Base-by-base conservation (phyloP, 495 filamentous ascomycete species). In the Aspergillus diversus region DNA sequence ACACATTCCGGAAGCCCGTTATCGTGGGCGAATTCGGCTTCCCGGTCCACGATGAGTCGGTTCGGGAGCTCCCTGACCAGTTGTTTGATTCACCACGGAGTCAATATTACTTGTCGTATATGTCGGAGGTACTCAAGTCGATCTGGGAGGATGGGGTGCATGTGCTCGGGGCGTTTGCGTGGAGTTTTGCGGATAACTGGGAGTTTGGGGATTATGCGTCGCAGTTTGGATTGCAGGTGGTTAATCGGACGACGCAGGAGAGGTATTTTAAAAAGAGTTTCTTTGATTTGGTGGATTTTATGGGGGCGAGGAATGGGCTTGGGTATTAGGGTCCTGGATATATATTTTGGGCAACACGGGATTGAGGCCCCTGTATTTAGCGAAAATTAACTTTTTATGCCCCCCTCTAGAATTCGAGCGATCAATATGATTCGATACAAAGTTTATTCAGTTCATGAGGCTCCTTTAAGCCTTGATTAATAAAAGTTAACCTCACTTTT, bases 211-310 rank as follows among this genome's bases (percentile, higher is more conserved):
- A 73, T 55, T 79, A 75, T 60, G 59, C 56, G 0, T 51, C 66
- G 31, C 76, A 77, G 7, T 83, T 78, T 67, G 80, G 80, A 0
- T 60, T 81, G 42, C 80, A 81, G 60, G 64, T 63, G 0, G 75
- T 83, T 3, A 77, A 82, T 65, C 64, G 72, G n/a, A 79, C 74
- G 1, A 61, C 58, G 33, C 73, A 73, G 48, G 61, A 78, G 48
- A 61, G 80, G n/a, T 62, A 63, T 17, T 83, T 73, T 59, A 81
- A 81, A 67, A 77, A 76, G 66, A 80, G 77, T 57, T 77, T 81
- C 49, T 83, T 83, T 61, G 79, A 83, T 49, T 46, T 79, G 47
- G 76, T 83, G 17, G 76, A 78, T 67, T 83, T 80, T 37, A 43
- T 55, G 46, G 43, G 57, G 17, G 57, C 27, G 16, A 55, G 53